Evolutionary conservation across 2,329 filamentous ascomycete species (phyloP).

Genomic region (Xylaria polymorpha): DNA sequence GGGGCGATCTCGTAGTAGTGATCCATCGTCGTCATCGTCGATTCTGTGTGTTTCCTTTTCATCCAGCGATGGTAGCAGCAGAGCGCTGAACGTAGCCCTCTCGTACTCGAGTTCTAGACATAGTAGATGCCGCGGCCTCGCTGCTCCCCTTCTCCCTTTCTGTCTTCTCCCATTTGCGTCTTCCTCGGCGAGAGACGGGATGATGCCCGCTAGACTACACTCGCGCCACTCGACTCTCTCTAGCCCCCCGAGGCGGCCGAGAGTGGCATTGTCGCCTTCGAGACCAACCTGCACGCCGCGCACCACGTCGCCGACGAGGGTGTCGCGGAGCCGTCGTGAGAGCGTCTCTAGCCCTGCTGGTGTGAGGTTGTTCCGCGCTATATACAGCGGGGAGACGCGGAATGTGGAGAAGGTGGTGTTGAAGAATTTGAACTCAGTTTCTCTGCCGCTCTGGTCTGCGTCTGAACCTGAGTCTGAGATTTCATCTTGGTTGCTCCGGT

Average conservation of each 20-base stretch:
- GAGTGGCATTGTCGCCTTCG: slow-evolving; percentile 54
- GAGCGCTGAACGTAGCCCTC: slow-evolving; percentile 61
- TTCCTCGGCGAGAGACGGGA: slow-evolving; percentile 35
- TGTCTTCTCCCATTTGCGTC: background rate
- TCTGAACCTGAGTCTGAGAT: slow-evolving; percentile 7
- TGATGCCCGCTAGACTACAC: slow-evolving; percentile 52
- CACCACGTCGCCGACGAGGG: slow-evolving; percentile 68
- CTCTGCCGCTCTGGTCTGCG: slow-evolving; percentile 11
- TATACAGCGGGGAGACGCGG: slow-evolving; percentile 65
- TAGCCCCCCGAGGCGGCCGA: slow-evolving; percentile 58
- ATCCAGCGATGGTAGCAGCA: slow-evolving; percentile 59
- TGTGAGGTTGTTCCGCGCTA: slow-evolving; percentile 57
- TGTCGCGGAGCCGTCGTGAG: slow-evolving; percentile 63
- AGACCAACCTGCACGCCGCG: slow-evolving; percentile 65
- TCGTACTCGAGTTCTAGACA: slow-evolving; percentile 66
- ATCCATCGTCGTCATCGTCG: background rate
- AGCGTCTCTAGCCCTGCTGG: slow-evolving; percentile 56
- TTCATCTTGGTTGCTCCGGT: slow-evolving; percentile 1
- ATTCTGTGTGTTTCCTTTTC: background rate
- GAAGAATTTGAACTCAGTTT: slow-evolving; percentile 59
- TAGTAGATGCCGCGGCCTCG: slow-evolving; percentile 39
- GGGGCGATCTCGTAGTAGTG: slow-evolving; percentile 14
- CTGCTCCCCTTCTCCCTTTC: too few species aligned
- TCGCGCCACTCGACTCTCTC: slow-evolving; percentile 62
- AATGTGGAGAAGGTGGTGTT: slow-evolving; percentile 69